These are phyloP conservation scores for Astrothelium subdiscretum DNA, from an alignment of 495 filamentous ascomycete genomes.

Conservation along the genomic window DNA sequence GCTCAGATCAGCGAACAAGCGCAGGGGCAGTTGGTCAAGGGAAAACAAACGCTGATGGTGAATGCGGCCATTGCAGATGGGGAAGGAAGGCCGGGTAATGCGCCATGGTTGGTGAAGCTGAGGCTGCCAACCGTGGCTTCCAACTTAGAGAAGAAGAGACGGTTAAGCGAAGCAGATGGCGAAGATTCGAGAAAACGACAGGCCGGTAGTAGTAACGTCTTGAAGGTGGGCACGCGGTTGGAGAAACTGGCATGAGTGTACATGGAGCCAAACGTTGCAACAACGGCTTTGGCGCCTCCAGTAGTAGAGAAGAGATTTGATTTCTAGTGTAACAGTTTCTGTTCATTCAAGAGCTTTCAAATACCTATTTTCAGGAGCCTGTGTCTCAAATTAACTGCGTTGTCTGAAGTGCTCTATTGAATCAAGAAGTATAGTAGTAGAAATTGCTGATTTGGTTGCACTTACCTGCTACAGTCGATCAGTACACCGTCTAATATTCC, in stretches of 20 bases:
- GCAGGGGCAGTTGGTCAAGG: neutral
- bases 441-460: too few species aligned
- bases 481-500: too few species aligned
- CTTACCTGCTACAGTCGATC: too few species aligned
- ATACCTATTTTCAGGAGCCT: too few species aligned
- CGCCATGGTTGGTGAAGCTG: neutral
- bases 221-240: neutral
- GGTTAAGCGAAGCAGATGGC: neutral
- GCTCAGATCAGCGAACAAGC: neutral
- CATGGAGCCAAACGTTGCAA: too few species aligned
- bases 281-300: too few species aligned
- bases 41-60: neutral
- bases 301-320: too few species aligned
- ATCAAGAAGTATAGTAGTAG: too few species aligned
- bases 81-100: neutral
- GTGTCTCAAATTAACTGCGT: too few species aligned
- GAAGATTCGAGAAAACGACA: neutral
- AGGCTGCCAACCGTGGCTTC: neutral
- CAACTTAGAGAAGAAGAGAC: neutral
- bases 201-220: neutral
- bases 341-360: too few species aligned
- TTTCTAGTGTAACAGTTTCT: too few species aligned
- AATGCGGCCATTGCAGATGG: neutral
- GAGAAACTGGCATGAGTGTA: neutral
- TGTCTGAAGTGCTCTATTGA: too few species aligned